A percentile compares a stretch with the other conserved stretches of the same genome.
These are phyloP conservation scores for Amaranthus cruentus DNA, from an alignment of 148 eudicot genomes.

Conservation along the genomic window DNA sequence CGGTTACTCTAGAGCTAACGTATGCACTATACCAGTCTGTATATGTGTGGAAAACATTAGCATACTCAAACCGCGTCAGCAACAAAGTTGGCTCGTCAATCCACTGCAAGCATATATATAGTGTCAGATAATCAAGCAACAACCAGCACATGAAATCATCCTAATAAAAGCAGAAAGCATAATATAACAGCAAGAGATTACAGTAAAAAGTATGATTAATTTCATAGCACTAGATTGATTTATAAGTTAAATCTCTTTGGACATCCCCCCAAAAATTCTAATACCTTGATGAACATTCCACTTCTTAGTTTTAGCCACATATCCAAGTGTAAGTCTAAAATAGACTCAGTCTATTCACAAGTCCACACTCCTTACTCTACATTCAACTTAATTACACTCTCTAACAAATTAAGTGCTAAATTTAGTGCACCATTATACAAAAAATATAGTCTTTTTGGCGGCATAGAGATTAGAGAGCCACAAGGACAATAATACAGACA, in stretches of 20 bases:
- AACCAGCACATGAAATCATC: not conserved
- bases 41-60: conserved; percentile 87
- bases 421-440: not conserved
- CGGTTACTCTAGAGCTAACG: conserved; percentile 81
- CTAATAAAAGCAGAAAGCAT: not conserved
- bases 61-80: conserved; percentile 88
- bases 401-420: not conserved
- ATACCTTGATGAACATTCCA: not conserved
- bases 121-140: not conserved
- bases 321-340: not conserved
- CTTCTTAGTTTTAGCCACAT: not conserved
- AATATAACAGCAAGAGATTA: not conserved
- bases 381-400: too few species aligned
- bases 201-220: not conserved
- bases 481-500: too few species aligned
- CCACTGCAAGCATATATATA: conserved; percentile 55
- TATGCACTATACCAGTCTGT: conserved; percentile 97
- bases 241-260: not conserved
- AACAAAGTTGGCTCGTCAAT: conserved; percentile 89
- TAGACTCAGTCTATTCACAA: not conserved
- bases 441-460: not conserved
- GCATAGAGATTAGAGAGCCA: too few species aligned
- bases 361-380: too few species aligned
- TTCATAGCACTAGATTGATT: not conserved
- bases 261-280: not conserved